phyloP scores from a whole-genome alignment of 2,329 filamentous ascomycete genomes.

The Chaetomium strumarium region DNA sequence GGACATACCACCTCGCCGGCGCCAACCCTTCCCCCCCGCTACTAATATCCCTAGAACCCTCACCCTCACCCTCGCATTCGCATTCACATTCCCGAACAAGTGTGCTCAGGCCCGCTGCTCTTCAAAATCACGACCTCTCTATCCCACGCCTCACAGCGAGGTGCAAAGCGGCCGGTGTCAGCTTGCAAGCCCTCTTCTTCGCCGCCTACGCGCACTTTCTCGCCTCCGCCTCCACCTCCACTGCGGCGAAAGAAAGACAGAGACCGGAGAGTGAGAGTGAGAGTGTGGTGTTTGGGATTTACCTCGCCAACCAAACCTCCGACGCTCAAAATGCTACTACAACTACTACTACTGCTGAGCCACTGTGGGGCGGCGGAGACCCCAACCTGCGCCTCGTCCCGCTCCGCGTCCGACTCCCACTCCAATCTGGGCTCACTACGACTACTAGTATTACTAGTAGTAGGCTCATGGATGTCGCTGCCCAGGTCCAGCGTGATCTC shows the following conservation, averaged over 20 bases:
- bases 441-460: neutral
- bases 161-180: constrained; percentile 49
- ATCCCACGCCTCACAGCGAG: constrained; percentile 34
- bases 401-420: constrained; percentile 46
- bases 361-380: constrained; percentile 40
- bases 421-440: no score
- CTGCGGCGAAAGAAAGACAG: constrained; percentile 1
- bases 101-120: constrained; percentile 42
- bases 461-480: constrained; percentile 46
- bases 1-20: constrained; percentile 36
- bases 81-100: constrained; percentile 16
- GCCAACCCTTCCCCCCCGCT: constrained; percentile 21
- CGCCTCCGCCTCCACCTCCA: constrained; percentile 14
- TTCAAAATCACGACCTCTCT: constrained; percentile 28
- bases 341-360: constrained; percentile 32
- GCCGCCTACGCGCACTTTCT: constrained; percentile 57
- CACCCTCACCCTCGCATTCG: neutral
- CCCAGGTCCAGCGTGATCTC: constrained; percentile 62
- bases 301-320: constrained; percentile 67
- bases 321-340: no score
- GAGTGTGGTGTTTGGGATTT: constrained; percentile 66
- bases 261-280: no score
- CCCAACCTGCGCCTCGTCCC: constrained; percentile 80
- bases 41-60: neutral
- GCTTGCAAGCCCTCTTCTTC: constrained; percentile 69